Evolutionary conservation across 805 yeast genomes (phyloP), one percentile per base, ranked within the genome.

Genomic region (Saturnispora galanensis): DNA sequence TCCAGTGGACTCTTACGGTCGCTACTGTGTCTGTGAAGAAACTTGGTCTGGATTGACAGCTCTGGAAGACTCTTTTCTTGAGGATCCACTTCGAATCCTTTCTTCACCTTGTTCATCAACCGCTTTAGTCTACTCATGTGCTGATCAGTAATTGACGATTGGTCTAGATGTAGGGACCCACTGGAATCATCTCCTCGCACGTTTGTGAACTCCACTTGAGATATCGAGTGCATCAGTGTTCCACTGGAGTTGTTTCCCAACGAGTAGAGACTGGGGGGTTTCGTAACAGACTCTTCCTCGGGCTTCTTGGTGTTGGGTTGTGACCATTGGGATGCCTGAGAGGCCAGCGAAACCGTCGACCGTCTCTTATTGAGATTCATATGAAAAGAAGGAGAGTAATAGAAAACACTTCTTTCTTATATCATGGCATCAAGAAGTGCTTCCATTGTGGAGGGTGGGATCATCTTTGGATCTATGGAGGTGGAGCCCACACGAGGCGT

Each of bases 141-240:
- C 8, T 21, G 26, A 21, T 21, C 26, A 21, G 26, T 21, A 5
- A 5, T 21, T 2, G 26, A 21, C 26, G 7, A 21, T 21, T 21
- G 26, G 26, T 21, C 26, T 21, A 8, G 6, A 21, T 21, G 26
- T 2, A 21, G 8, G 5, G 26, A 21, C 26, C 26, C 26, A 3
- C 13, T 15, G 35, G 29, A 10, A 10, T 52, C 18, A 50, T 51
- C 35, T 50, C 35, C 28, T 53, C 52, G 45, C 5, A 62, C 59
- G 45, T 63, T 63, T 40, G 54, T 62, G 49, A 63, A 63, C 44
- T 62, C 67, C n/a, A 63, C 66, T 42, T 55, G 58, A 12, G 37
- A 16, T 10, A 42, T 37, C 2, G 42, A 15, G 21, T 41, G 36
- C 49, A 16, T 52, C 54, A 5, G 57, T 47, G 47, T 55, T 47